Percentiles rank a stretch among this genome's conserved stretches.
phyloP scores from a whole-genome alignment of 768 basidiomycete genomes.

The Lactarius deliciosus region DNA sequence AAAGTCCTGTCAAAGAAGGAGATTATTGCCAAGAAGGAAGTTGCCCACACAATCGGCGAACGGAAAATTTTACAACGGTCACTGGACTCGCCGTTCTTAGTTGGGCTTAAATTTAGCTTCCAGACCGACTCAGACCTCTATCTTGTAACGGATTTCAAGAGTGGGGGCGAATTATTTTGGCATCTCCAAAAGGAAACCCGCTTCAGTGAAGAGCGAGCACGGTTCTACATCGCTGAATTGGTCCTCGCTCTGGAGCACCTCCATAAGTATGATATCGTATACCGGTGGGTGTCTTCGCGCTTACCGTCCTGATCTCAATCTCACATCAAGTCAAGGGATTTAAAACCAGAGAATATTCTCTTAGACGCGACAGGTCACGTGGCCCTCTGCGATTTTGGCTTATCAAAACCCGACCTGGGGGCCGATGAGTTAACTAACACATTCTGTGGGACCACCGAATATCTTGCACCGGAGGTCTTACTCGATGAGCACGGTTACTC shows the following conservation, averaged over 20 bases:
- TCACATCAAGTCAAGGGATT: conserved; percentile 53
- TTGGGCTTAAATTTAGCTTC: conserved; percentile 97
- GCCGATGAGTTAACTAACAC: conserved; percentile 97
- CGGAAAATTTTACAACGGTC: conserved; percentile 97
- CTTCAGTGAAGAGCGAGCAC: conserved; percentile 88
- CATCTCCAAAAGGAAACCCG: conserved; percentile 95
- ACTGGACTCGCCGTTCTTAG: conserved; percentile 92
- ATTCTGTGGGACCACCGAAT: conserved; percentile 98
- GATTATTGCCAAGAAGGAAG: conserved; percentile 98
- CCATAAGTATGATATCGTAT: conserved; percentile 96
- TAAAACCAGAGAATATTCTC: conserved; percentile 98
- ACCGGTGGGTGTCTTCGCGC: conserved; percentile 60
- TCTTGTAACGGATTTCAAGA: conserved; percentile 98
- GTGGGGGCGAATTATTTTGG: conserved; percentile 98
- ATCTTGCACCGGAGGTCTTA: conserved; percentile 98
- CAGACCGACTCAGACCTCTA: conserved; percentile 95
- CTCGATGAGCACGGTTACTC: conserved; percentile 98
- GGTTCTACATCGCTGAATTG: conserved; percentile 96
- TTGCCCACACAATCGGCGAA: conserved; percentile 98
- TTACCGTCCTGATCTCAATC: conserved; percentile 6
- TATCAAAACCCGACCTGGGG: conserved; percentile 93
- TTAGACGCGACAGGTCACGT: conserved; percentile 98
- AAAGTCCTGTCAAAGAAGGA: conserved; percentile 99
- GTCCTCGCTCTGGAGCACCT: conserved; percentile 94
- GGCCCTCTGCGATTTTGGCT: conserved; percentile 96